Evolutionary conservation across 2,329 filamentous ascomycete genomes (phyloP).

Genomic region (Neospermospora avenae): DNA sequence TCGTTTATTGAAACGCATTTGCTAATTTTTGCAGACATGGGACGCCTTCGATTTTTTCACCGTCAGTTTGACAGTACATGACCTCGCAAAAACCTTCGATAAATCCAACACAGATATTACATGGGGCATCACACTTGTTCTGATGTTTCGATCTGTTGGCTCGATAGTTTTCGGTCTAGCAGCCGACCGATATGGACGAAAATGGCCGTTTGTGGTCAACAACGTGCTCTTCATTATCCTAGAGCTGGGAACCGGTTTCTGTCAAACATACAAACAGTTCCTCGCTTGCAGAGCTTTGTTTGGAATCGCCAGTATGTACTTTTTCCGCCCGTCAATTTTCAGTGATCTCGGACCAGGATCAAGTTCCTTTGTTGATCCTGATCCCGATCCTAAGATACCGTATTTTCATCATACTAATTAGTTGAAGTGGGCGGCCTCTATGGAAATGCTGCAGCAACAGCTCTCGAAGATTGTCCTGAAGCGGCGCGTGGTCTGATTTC

Average conservation of each 20-base stretch:
- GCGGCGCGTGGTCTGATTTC: slow-evolving; percentile 70
- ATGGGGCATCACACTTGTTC: slow-evolving; percentile 71
- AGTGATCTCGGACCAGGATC: no score
- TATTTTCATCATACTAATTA: no score
- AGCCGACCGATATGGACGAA: slow-evolving; percentile 75
- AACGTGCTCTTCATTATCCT: slow-evolving; percentile 69
- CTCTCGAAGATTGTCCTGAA: slow-evolving; percentile 57
- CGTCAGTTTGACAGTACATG: slow-evolving; percentile 72
- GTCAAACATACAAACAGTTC: slow-evolving; percentile 62
- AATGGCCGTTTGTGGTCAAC: slow-evolving; percentile 77
- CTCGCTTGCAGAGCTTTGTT: slow-evolving; percentile 72
- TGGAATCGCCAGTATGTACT: slow-evolving; percentile 73
- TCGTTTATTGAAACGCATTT: neutral
- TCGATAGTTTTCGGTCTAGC: slow-evolving; percentile 73
- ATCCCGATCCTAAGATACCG: no score
- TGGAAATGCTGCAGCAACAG: slow-evolving; percentile 75
- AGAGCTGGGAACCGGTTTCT: slow-evolving; percentile 75
- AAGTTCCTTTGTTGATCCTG: no score
- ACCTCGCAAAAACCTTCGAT: slow-evolving; percentile 58
- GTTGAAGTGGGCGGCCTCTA: slow-evolving; percentile 81
- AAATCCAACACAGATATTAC: slow-evolving; percentile 60
- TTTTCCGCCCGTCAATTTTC: no score
- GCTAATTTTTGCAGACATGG: slow-evolving; percentile 46
- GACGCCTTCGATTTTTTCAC: slow-evolving; percentile 86
- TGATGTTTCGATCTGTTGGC: slow-evolving; percentile 73